phyloP scores from a whole-genome alignment of 1,139 yeast genomes.

The Blastobotrys illinoisensis region DNA sequence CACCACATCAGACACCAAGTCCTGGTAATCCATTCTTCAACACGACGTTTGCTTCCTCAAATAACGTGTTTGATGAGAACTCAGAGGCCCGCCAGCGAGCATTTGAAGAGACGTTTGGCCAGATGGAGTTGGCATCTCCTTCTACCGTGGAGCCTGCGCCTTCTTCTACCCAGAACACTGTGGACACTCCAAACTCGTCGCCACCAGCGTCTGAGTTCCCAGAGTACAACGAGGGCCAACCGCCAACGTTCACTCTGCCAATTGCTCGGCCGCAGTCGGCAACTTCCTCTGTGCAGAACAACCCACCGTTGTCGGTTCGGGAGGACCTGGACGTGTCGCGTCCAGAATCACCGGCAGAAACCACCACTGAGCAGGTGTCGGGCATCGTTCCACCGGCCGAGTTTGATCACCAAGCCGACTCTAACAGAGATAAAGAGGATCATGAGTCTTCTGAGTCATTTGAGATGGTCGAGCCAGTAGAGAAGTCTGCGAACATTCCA shows the following conservation, averaged over 20 bases:
- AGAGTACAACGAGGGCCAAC: slow-evolving; percentile 39
- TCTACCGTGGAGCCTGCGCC: slow-evolving; percentile 31
- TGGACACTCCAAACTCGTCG: slow-evolving; percentile 53
- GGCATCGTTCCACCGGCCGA: slow-evolving; percentile 28
- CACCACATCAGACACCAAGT: slow-evolving; percentile 10
- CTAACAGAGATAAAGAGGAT: slow-evolving; percentile 2
- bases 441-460: slow-evolving; percentile 46
- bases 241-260: slow-evolving; percentile 43
- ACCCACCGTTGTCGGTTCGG: slow-evolving; percentile 83
- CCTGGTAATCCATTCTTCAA: slow-evolving; percentile 27
- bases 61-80: slow-evolving; percentile 4
- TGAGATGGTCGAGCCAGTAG: slow-evolving; percentile 28
- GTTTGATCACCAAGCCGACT: not conserved
- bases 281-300: slow-evolving; percentile 87
- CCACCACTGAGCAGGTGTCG: slow-evolving; percentile 30
- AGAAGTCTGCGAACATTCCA: not conserved
- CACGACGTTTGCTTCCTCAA: slow-evolving; percentile 24
- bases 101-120: slow-evolving; percentile 27
- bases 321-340: slow-evolving; percentile 67
- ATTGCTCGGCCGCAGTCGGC: slow-evolving; percentile 70
- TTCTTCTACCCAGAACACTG: slow-evolving; percentile 39
- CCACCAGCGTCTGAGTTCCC: slow-evolving; percentile 45
- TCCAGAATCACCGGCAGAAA: slow-evolving; percentile 47
- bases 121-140: slow-evolving; percentile 27
- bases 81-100: slow-evolving; percentile 12